Evolutionary conservation across 2,329 filamentous ascomycete species (phyloP).

Genomic region (Colletotrichum musicola): DNA sequence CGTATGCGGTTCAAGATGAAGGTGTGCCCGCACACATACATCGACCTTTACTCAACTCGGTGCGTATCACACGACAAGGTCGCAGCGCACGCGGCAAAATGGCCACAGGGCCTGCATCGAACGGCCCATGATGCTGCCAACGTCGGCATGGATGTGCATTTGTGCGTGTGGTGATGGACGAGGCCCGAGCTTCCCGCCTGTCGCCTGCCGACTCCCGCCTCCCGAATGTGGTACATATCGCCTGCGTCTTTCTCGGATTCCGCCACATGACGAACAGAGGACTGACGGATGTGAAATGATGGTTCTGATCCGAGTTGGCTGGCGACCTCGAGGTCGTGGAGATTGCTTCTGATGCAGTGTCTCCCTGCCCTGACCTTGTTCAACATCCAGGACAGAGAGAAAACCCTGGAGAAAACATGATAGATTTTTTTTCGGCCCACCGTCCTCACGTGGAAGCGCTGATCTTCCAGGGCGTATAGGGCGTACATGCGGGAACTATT

Average conservation of each 20-base stretch:
- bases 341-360: not conserved
- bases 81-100: not conserved
- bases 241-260: too few species aligned
- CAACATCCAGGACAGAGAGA: not conserved
- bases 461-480: conserved; percentile 22
- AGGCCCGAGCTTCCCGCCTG: conserved; percentile 9
- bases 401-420: conserved; percentile 8
- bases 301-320: conserved; percentile 1
- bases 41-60: not conserved
- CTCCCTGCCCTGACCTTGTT: not conserved
- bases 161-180: not conserved
- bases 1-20: not conserved
- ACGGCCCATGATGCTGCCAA: not conserved
- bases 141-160: not conserved
- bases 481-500: conserved; percentile 32
- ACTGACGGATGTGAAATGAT: not conserved
- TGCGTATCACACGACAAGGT: not conserved
- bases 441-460: conserved; percentile 23
- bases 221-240: too few species aligned
- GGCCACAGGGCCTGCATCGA: conserved; percentile 5
- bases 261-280: too few species aligned
- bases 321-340: not conserved
- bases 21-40: not conserved
- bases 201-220: too few species aligned
- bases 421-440: not conserved